These are phyloP conservation scores for Colletotrichum godetiae DNA, from an alignment of 2,329 filamentous ascomycete species.

Conservation along the genomic window DNA sequence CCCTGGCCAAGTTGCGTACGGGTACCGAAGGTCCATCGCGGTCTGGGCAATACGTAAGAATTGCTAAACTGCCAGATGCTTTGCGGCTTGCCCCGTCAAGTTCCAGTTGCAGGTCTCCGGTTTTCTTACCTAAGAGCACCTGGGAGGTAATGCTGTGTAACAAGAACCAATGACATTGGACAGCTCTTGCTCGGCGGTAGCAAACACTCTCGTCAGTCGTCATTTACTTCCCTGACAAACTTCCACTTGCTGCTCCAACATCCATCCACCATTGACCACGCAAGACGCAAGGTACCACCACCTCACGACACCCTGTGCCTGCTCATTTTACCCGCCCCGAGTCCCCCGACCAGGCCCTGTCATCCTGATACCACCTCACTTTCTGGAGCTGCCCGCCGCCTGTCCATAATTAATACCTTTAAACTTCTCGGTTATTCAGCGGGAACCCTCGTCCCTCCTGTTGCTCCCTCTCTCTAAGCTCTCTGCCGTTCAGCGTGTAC, in stretches of 20 bases:
- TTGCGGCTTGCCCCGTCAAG: not conserved
- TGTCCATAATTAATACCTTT: constrained; percentile 23
- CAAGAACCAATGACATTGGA: not conserved
- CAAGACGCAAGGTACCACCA: not conserved
- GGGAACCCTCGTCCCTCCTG: not conserved
- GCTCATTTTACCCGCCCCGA: not conserved
- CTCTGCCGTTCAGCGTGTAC: not conserved
- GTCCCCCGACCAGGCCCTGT: not conserved
- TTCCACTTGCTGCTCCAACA: not conserved
- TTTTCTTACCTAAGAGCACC: constrained; percentile 20
- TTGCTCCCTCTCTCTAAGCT: not conserved
- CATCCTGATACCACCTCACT: not conserved
- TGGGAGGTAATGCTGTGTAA: not conserved
- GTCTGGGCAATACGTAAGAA: constrained; percentile 19
- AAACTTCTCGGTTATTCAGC: constrained; percentile 22
- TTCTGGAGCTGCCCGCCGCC: constrained; percentile 3
- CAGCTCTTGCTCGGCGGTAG: not conserved
- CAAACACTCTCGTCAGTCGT: not conserved
- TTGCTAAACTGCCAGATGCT: not conserved
- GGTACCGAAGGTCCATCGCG: not conserved
- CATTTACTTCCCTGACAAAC: not conserved
- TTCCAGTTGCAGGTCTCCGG: constrained; percentile 1
- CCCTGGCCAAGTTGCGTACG: not conserved
- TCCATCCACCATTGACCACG: not conserved
- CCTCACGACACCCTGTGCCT: not conserved